Evolutionary conservation across 352 stramenopile species (phyloP).

Genomic region (Phytophthora uliginosa): DNA sequence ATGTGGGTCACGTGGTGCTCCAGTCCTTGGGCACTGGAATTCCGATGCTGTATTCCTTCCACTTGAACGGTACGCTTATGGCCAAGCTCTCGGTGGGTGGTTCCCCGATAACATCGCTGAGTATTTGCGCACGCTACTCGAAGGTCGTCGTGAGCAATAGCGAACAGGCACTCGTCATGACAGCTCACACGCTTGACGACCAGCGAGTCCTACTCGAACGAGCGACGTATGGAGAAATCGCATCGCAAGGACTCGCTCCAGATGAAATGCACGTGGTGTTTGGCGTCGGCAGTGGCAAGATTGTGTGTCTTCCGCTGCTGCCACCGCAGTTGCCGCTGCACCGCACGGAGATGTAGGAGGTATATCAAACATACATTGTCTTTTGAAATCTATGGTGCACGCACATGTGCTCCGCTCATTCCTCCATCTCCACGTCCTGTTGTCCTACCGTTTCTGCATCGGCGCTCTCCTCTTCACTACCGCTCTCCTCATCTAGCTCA

Average conservation of each 20-base stretch:
- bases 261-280: constrained; percentile 85
- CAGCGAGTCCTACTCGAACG: constrained; percentile 67
- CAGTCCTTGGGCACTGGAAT: constrained; percentile 71
- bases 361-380: constrained; percentile 54
- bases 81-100: constrained; percentile 49
- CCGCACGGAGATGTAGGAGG: constrained; percentile 37
- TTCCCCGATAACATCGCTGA: constrained; percentile 58
- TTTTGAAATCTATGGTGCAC: constrained; percentile 59
- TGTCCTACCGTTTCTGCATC: constrained; percentile 46
- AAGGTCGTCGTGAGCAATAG: constrained; percentile 79
- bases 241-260: constrained; percentile 67
- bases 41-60: constrained; percentile 75
- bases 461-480: constrained; percentile 45
- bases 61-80: constrained; percentile 76
- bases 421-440: constrained; percentile 88
- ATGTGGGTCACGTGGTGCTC: constrained; percentile 74
- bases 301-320: constrained; percentile 67
- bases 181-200: constrained; percentile 57
- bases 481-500: constrained; percentile 66
- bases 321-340: constrained; percentile 14
- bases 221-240: constrained; percentile 57
- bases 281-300: constrained; percentile 60
- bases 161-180: constrained; percentile 51
- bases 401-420: constrained; percentile 49
- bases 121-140: constrained; percentile 69